phyloP scores from a whole-genome alignment of 2,329 filamentous ascomycete species.

The Fusarium armeniacum region DNA sequence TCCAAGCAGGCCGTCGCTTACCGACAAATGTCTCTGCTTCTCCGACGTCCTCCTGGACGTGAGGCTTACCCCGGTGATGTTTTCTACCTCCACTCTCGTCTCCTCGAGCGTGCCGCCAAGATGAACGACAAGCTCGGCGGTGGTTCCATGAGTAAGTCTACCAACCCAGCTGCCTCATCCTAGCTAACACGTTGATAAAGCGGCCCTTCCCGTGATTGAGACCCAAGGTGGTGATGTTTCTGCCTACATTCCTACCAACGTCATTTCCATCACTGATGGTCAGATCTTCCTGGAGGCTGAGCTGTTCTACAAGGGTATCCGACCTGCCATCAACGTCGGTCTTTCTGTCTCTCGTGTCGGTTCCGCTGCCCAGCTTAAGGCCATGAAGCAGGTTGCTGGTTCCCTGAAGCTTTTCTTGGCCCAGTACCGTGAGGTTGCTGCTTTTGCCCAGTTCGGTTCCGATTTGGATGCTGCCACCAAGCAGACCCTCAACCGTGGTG shows the following conservation, averaged over 20 bases:
- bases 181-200: neutral
- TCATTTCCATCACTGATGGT: constrained; percentile 99
- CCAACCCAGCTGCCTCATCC: too few relatives aligned
- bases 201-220: constrained; percentile 97
- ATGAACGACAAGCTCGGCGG: constrained; percentile 95
- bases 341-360: constrained; percentile 99
- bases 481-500: constrained; percentile 98
- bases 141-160: constrained; percentile 79
- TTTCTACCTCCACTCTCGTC: constrained; percentile 99
- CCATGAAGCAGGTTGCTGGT: constrained; percentile 99
- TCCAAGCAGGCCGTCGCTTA: constrained; percentile 98
- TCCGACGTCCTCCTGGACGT: constrained; percentile 97
- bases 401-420: constrained; percentile 99
- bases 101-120: constrained; percentile 99
- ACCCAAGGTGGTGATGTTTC: constrained; percentile 99
- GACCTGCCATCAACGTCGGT: constrained; percentile 99
- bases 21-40: constrained; percentile 98
- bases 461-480: constrained; percentile 99
- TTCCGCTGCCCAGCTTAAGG: constrained; percentile 99
- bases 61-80: constrained; percentile 99
- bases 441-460: constrained; percentile 99
- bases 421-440: constrained; percentile 99
- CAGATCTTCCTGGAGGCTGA: constrained; percentile 99
- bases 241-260: constrained; percentile 99
- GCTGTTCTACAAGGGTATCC: constrained; percentile 99